Percentiles rank a stretch among this genome's conserved stretches.
Conservation (phyloP, 176 grass and related monocot species). For the Cymbopogon citratus region DNA sequence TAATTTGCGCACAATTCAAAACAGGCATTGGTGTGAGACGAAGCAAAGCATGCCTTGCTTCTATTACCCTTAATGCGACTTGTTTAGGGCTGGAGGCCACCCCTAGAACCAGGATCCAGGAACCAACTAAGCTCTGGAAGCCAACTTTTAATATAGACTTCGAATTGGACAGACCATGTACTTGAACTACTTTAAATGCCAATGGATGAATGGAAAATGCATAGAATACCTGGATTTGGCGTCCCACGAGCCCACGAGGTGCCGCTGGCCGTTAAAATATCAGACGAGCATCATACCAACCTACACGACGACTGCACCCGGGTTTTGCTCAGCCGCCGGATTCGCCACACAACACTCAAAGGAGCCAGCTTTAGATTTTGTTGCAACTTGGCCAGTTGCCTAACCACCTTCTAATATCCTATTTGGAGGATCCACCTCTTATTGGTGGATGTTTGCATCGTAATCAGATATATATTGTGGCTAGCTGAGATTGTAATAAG, state of each 20-base stretch:
- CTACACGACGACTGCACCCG: not conserved
- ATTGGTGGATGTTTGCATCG: conserved; percentile 4
- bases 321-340: conserved; percentile 26
- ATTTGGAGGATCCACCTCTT: conserved; percentile 15
- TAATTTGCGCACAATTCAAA: conserved; percentile 9
- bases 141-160: not conserved
- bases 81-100: not conserved
- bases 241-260: conserved; percentile 9
- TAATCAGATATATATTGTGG: not conserved
- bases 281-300: not conserved
- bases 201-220: not conserved
- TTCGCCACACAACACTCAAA: conserved; percentile 35
- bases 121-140: not conserved
- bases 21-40: not conserved
- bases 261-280: not conserved
- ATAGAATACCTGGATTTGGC: not conserved
- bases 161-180: not conserved
- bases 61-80: not conserved
- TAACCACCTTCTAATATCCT: conserved; percentile 13
- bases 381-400: conserved; percentile 37
- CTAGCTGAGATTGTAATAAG: not conserved
- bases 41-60: conserved; percentile 6
- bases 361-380: conserved; percentile 40
- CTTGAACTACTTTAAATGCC: not conserved
- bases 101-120: not conserved